Evolutionary conservation across 805 yeast genomes (phyloP).

Genomic region (Kluyveromyces nonfermentans): DNA sequence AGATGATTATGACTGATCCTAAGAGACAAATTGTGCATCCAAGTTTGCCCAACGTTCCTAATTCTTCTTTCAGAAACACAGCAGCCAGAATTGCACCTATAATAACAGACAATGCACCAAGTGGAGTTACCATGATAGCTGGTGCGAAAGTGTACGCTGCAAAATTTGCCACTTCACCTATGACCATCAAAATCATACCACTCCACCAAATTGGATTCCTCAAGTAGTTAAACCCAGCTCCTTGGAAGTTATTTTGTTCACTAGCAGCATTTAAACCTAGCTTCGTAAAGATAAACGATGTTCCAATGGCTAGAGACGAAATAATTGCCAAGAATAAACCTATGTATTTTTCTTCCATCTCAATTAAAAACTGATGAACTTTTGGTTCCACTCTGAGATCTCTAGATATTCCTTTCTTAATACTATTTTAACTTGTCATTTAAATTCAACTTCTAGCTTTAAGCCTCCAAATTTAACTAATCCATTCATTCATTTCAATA

Average conservation of each 20-base stretch:
- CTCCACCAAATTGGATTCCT: slow-evolving; percentile 91
- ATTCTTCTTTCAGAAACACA: slow-evolving; percentile 71
- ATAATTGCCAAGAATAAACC: slow-evolving; percentile 84
- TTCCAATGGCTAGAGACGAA: slow-evolving; percentile 82
- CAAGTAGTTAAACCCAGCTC: slow-evolving; percentile 69
- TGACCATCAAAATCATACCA: slow-evolving; percentile 82
- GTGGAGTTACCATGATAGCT: slow-evolving; percentile 82
- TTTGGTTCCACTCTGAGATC: not conserved
- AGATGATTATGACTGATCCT: slow-evolving; percentile 79
- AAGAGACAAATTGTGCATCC: slow-evolving; percentile 87
- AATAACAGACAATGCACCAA: slow-evolving; percentile 83
- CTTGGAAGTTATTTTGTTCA: slow-evolving; percentile 47
- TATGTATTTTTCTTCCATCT: slow-evolving; percentile 72
- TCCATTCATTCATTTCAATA: not conserved
- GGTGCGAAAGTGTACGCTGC: slow-evolving; percentile 96
- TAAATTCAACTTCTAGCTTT: not conserved
- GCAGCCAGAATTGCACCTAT: slow-evolving; percentile 90
- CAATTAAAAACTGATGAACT: not conserved
- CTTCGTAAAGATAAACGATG: slow-evolving; percentile 82
- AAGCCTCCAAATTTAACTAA: not conserved
- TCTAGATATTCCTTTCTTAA: not conserved
- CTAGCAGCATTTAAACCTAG: slow-evolving; percentile 72
- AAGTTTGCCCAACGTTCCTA: slow-evolving; percentile 80
- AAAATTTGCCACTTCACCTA: slow-evolving; percentile 86
- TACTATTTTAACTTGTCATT: not conserved